Evolutionary conservation across 176 grass and related monocot genomes (phyloP), one percentile per base, ranked within the genome.

Genomic region (Chloris gayana): DNA sequence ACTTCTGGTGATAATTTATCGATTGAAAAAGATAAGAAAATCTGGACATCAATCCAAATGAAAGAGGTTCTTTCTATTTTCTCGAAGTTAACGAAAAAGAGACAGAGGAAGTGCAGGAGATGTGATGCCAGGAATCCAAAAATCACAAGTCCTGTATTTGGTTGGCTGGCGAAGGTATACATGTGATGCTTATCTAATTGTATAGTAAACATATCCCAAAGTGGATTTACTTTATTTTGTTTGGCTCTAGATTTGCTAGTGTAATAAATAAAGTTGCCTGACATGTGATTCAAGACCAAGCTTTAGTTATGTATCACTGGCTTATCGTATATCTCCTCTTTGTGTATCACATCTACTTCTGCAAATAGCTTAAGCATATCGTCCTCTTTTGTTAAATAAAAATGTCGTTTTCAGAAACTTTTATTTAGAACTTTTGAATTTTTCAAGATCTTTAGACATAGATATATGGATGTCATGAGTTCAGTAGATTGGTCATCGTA

Each of bases 131-230:
- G 87, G 80, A 91, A 64, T 70, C 92, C 95, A 51, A 37, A 37
- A 33, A 87, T 98, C 86, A 69, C 78, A 62, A 89, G 87, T 64
- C 95, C 88, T 63, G 50, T 87, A 72, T 94, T 86, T 89, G 90
- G 92, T 54, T 98, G 92, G 92, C 56, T 98, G 68, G 78, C 89
- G 67, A 94, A 93, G 95, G 95, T 98, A 98, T 33, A 69, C 14
- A 34, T 82, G 27, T 79, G 57, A 21, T 26, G 22, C 9, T 18
- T 78, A 49, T 14, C 7, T 44, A 70, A 66, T 35, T 62, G 15
- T 5, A 61, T 27, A 51, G 27, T 50, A 0, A 38, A 39, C 41
- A 14, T 45, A 72, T 82, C 19, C 70, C 47, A 37, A 82, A 21
- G 4, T 6, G 1, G 25, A 70, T 38, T 10, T 64, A 26, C n/a